A percentile compares a stretch with the other conserved stretches of the same genome.
These are phyloP conservation scores for Boeremia lycopersici DNA, from an alignment of 2,329 filamentous ascomycete species.

Conservation along the genomic window DNA sequence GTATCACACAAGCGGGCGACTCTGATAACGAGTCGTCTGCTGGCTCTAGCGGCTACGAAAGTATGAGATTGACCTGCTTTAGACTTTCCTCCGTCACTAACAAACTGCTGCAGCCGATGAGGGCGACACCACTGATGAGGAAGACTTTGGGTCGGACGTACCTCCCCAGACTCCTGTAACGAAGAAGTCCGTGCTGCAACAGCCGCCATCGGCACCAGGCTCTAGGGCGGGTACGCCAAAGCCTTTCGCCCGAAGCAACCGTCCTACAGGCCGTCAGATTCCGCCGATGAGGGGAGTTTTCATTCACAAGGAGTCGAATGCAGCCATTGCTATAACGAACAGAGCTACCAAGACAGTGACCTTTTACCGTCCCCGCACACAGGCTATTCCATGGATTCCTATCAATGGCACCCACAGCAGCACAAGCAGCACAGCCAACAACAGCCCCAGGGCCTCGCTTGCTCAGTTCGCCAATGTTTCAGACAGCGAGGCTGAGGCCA, in stretches of 20 bases:
- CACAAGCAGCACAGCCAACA: conserved; percentile 47
- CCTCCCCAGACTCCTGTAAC: conserved; percentile 52
- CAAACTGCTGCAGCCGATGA: conserved; percentile 57
- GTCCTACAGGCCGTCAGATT: conserved; percentile 33
- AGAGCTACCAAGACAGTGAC: conserved; percentile 49
- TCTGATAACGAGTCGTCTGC: conserved; percentile 53
- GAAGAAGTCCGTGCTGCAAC: conserved; percentile 54
- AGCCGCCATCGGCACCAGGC: conserved; percentile 54
- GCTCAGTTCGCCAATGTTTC: conserved; percentile 39
- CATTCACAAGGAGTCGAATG: conserved; percentile 42
- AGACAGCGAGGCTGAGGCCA: conserved; percentile 47
- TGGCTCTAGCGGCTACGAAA: conserved; percentile 62
- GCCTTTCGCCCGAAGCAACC: conserved; percentile 45
- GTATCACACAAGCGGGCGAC: conserved; percentile 40
- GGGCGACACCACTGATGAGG: conserved; percentile 63
- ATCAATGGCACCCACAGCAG: conserved; percentile 44
- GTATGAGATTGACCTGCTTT: conserved; percentile 52
- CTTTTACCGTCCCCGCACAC: conserved; percentile 49
- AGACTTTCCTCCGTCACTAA: conserved; percentile 52
- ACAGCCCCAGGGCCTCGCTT: conserved; percentile 47
- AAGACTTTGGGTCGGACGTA: conserved; percentile 53
- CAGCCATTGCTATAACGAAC: conserved; percentile 52
- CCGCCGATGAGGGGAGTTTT: conserved; percentile 45
- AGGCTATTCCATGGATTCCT: conserved; percentile 36
- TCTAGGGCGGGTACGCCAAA: conserved; percentile 45